Conservation (phyloP, 805 yeast species). For the Zygosaccharomyces rouxii region DNA sequence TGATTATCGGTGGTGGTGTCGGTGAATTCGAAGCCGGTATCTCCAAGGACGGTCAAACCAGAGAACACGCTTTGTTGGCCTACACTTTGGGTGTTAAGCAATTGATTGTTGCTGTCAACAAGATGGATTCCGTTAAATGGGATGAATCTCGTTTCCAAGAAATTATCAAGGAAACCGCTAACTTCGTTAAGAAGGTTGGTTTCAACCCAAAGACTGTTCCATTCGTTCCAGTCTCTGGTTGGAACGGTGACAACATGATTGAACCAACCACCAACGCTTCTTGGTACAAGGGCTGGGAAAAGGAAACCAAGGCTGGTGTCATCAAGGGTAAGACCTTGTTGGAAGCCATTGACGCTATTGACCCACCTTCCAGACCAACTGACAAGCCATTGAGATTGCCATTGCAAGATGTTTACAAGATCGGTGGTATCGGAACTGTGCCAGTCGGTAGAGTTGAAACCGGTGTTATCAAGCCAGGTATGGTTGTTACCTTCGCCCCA, state of each 20-base stretch:
- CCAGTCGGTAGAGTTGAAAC: conserved; percentile 94
- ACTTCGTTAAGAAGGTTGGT: conserved; percentile 82
- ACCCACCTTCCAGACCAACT: conserved; percentile 75
- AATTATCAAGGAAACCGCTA: conserved; percentile 69
- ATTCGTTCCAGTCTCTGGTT: conserved; percentile 89
- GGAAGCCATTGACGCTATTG: conserved; percentile 80
- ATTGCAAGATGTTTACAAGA: conserved; percentile 88
- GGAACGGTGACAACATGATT: conserved; percentile 93
- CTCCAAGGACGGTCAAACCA: conserved; percentile 92
- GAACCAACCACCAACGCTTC: conserved; percentile 77
- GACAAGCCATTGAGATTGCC: conserved; percentile 87
- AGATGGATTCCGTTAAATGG: conserved; percentile 94
- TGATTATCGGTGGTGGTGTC: conserved; percentile 86
- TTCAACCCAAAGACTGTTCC: conserved; percentile 77
- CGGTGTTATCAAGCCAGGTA: conserved; percentile 88
- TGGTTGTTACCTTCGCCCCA: conserved; percentile 86
- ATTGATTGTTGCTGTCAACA: conserved; percentile 86
- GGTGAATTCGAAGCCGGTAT: conserved; percentile 97
- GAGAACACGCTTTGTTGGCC: conserved; percentile 90
- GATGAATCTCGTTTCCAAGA: conserved; percentile 74
- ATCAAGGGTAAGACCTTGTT: conserved; percentile 75
- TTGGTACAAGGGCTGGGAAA: conserved; percentile 85
- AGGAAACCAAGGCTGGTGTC: conserved; percentile 69
- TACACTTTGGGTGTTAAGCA: conserved; percentile 85
- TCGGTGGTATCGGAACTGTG: conserved; percentile 88